Evolutionary conservation across 257 asterid genomes (phyloP).

Genomic region (Capsicum chinense): DNA sequence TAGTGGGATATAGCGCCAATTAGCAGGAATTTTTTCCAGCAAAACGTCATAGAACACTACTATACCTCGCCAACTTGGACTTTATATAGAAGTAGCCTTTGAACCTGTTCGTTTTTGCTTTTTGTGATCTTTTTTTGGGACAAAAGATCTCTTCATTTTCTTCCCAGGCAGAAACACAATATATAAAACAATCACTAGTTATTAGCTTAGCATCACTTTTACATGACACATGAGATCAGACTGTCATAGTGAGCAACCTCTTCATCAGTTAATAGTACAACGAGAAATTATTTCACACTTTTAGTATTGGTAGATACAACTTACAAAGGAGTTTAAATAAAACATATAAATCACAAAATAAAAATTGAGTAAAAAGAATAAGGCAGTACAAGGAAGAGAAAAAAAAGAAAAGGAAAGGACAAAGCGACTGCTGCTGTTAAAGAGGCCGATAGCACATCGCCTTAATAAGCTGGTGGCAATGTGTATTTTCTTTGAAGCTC

Average conservation of each 20-base stretch:
- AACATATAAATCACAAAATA: constrained; percentile 29
- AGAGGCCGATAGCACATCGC: constrained; percentile 25
- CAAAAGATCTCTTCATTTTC: background rate
- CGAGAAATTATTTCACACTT: background rate
- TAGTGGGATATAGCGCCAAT: background rate
- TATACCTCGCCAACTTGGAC: background rate
- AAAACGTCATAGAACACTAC: background rate
- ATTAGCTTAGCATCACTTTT: background rate
- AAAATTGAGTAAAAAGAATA: constrained; percentile 27
- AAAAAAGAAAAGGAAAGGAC: background rate
- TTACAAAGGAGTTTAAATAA: constrained; percentile 36
- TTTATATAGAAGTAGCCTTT: background rate
- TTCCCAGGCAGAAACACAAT: background rate
- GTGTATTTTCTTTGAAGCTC: background rate
- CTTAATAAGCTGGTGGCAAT: background rate
- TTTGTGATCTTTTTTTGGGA: background rate
- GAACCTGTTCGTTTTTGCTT: background rate
- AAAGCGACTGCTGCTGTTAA: constrained; percentile 29
- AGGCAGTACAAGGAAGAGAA: constrained; percentile 16
- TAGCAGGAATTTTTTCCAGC: background rate
- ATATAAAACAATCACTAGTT: background rate
- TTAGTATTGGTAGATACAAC: constrained; percentile 36
- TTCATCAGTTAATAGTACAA: constrained; percentile 16
- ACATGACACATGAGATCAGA: background rate
- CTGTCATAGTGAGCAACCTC: background rate